phyloP scores from a whole-genome alignment of 2,329 filamentous ascomycete genomes.

The Trichoderma endophyticum region DNA sequence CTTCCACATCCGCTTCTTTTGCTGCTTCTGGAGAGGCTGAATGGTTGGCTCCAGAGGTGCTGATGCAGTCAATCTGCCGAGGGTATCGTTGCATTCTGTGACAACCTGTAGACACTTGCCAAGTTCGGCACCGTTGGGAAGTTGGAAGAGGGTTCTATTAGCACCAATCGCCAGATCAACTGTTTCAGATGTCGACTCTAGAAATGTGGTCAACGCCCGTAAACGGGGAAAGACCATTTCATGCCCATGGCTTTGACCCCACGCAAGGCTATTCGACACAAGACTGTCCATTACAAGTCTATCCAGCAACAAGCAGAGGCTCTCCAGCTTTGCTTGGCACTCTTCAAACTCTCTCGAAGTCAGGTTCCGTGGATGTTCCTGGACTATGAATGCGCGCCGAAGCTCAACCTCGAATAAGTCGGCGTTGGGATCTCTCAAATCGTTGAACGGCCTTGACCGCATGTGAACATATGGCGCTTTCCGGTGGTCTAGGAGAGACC shows the following conservation, averaged over 20 bases:
- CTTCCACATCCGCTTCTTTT: conserved; percentile 7
- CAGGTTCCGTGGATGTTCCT: background rate
- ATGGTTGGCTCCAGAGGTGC: background rate
- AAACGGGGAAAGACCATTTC: background rate
- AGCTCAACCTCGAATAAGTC: background rate
- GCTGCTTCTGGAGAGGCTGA: background rate
- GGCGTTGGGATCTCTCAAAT: background rate
- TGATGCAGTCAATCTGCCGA: background rate
- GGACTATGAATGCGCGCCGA: background rate
- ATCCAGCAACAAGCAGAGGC: background rate
- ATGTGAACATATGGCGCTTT: background rate
- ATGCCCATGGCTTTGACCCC: background rate
- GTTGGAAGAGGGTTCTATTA: background rate
- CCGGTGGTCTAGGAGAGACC: background rate
- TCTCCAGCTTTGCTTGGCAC: background rate
- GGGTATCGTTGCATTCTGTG: background rate
- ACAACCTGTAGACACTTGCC: background rate
- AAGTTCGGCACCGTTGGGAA: background rate
- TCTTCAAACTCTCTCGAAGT: background rate
- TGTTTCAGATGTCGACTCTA: background rate
- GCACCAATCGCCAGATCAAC: background rate
- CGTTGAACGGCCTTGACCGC: background rate
- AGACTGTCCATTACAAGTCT: background rate
- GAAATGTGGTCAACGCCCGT: background rate
- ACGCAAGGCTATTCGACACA: background rate